Evolutionary conservation across 2,329 filamentous ascomycete species (phyloP).

Genomic region (Colletotrichum noveboracense): DNA sequence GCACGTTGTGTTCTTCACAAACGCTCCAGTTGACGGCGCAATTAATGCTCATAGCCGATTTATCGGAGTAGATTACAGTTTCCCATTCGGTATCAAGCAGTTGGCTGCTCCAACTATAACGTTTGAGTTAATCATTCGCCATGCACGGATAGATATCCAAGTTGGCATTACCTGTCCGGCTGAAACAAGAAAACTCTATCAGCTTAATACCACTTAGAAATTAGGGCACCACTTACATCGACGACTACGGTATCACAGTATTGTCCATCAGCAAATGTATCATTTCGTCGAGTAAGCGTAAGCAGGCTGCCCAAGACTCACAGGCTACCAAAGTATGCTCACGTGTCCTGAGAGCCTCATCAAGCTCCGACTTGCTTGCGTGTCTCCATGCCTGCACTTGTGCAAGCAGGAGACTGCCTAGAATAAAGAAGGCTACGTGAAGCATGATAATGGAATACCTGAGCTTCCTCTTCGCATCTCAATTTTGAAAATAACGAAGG

Average conservation of each 20-base stretch:
- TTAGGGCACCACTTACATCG: background rate
- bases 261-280: background rate
- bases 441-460: background rate
- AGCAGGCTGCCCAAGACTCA: constrained; percentile 24
- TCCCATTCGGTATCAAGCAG: constrained; percentile 24
- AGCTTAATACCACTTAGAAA: background rate
- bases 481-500: background rate
- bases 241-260: background rate
- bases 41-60: constrained; percentile 39
- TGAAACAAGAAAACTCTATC: background rate
- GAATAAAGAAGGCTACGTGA: background rate
- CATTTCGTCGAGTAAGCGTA: no score
- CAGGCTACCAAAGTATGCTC: constrained; percentile 35
- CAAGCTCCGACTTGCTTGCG: background rate
- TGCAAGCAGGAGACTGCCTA: background rate
- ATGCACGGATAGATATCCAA: background rate
- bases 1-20: constrained; percentile 46
- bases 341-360: constrained; percentile 10
- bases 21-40: constrained; percentile 38
- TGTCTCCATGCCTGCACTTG: background rate
- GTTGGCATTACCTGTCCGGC: background rate
- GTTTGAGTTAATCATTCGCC: background rate
- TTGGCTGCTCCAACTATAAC: constrained; percentile 14
- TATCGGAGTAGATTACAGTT: background rate
- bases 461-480: background rate